A percentile compares a stretch with the other conserved stretches of the same genome.
Conservation (phyloP, 1,139 yeast species). For the Hyphopichia pseudoburtonii region DNA sequence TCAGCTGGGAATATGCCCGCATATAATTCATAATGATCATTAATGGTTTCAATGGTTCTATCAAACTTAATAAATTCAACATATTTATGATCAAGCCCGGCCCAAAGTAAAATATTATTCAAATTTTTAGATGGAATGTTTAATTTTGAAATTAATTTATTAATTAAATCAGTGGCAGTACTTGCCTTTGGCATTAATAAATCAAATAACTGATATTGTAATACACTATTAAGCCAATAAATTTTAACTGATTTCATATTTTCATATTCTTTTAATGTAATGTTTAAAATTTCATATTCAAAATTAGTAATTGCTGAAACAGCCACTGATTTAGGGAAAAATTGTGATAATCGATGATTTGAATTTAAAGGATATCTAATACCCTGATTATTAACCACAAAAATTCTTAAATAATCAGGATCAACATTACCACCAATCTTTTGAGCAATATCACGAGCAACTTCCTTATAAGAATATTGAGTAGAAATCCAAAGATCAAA, state of each 20-base stretch:
- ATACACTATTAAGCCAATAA: conserved; percentile 61
- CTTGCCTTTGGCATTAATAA: conserved; percentile 66
- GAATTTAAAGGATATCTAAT: conserved; percentile 51
- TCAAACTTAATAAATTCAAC: conserved; percentile 39
- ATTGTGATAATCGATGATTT: conserved; percentile 38
- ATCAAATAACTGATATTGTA: conserved; percentile 68
- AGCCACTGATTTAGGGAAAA: conserved; percentile 50
- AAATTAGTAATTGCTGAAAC: conserved; percentile 49
- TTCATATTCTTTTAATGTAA: conserved; percentile 76
- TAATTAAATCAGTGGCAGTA: conserved; percentile 55
- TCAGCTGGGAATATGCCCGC: conserved; percentile 49
- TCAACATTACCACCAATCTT: conserved; percentile 48
- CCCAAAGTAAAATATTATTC: conserved; percentile 59
- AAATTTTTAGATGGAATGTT: conserved; percentile 50
- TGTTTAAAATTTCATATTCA: conserved; percentile 75
- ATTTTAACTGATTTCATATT: conserved; percentile 64
- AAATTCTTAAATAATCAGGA: conserved; percentile 65
- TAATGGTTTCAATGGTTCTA: conserved; percentile 32
- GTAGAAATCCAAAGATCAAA: conserved; percentile 74
- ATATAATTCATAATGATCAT: conserved; percentile 37
- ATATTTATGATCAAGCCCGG: conserved; percentile 45
- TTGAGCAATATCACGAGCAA: conserved; percentile 60
- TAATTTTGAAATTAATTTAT: conserved; percentile 55
- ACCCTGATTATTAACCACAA: conserved; percentile 57
- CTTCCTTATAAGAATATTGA: conserved; percentile 54